phyloP scores from a whole-genome alignment of 2,329 filamentous ascomycete species.

The Juglanconis juglandina region DNA sequence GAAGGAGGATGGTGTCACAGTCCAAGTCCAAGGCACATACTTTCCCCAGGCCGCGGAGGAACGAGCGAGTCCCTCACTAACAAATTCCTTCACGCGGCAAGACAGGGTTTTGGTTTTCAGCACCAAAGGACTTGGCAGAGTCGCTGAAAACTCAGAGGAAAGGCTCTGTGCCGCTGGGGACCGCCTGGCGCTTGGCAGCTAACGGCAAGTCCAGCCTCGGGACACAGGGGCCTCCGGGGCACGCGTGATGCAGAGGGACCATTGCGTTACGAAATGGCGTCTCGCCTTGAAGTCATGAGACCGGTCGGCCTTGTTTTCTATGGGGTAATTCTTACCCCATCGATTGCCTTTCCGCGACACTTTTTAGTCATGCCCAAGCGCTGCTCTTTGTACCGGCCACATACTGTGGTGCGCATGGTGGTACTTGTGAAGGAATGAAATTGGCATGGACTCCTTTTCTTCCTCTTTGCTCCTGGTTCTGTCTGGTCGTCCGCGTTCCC shows the following conservation, averaged over 20 bases:
- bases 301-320: conserved; percentile 20
- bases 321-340: conserved; percentile 30
- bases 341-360: conserved; percentile 18
- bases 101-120: background rate
- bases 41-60: background rate
- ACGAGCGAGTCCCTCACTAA: background rate
- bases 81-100: background rate
- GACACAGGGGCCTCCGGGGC: background rate
- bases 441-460: conserved; percentile 1
- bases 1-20: background rate
- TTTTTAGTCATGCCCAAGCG: conserved; percentile 17
- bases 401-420: background rate
- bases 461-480: background rate
- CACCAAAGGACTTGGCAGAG: background rate
- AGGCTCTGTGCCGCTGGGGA: conserved; percentile 7
- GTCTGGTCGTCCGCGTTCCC: background rate
- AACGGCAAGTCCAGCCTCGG: conserved; percentile 14
- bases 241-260: conserved; percentile 19
- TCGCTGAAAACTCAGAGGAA: background rate
- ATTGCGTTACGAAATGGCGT: conserved; percentile 27
- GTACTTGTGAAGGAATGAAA: background rate
- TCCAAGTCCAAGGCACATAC: background rate
- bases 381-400: conserved; percentile 1
- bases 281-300: conserved; percentile 21
- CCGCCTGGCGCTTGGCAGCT: conserved; percentile 19